A percentile compares a stretch with the other conserved stretches of the same genome.
Conservation (phyloP, 2,329 filamentous ascomycete species). For the Pestalotiopsis sp. region DNA sequence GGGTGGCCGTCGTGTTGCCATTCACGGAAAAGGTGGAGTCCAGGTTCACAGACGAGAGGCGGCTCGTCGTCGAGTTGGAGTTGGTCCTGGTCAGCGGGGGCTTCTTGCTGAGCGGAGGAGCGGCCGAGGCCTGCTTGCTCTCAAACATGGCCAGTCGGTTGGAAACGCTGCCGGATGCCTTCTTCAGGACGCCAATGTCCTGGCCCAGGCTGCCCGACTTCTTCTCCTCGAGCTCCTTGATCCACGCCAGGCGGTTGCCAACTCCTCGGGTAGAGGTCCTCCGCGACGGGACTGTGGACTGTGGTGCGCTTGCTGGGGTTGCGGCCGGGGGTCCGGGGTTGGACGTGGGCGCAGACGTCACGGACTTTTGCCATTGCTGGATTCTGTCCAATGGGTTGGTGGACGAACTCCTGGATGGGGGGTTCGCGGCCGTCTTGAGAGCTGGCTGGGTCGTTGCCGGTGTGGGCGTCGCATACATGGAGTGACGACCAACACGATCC, state of each 20-base stretch:
- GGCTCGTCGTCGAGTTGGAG: constrained; percentile 20
- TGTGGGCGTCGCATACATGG: constrained; percentile 16
- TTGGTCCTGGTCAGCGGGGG: constrained; percentile 17
- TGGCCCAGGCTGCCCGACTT: constrained; percentile 16
- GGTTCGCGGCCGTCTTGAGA: not conserved
- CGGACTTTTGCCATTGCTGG: constrained; percentile 18
- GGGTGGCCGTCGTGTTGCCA: constrained; percentile 14
- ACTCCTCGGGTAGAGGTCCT: constrained; percentile 14
- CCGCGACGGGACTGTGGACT: constrained; percentile 3
- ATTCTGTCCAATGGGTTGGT: constrained; percentile 17
- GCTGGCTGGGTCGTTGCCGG: not conserved
- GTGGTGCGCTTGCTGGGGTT: not conserved
- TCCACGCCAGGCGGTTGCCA: constrained; percentile 20
- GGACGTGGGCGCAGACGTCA: constrained; percentile 15
- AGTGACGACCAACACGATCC: constrained; percentile 14
- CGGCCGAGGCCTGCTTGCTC: constrained; percentile 5
- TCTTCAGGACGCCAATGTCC: constrained; percentile 16
- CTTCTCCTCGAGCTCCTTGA: constrained; percentile 21
- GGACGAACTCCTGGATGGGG: constrained; percentile 9
- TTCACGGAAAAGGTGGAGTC: constrained; percentile 15
- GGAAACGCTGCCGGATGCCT: constrained; percentile 17
- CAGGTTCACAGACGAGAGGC: constrained; percentile 17
- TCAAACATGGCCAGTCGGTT: constrained; percentile 21
- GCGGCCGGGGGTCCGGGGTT: not conserved
- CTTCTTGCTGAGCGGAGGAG: constrained; percentile 3